These are phyloP conservation scores for Teratosphaeria nubilosa DNA, from an alignment of 2,329 filamentous ascomycete genomes.

Conservation along the genomic window DNA sequence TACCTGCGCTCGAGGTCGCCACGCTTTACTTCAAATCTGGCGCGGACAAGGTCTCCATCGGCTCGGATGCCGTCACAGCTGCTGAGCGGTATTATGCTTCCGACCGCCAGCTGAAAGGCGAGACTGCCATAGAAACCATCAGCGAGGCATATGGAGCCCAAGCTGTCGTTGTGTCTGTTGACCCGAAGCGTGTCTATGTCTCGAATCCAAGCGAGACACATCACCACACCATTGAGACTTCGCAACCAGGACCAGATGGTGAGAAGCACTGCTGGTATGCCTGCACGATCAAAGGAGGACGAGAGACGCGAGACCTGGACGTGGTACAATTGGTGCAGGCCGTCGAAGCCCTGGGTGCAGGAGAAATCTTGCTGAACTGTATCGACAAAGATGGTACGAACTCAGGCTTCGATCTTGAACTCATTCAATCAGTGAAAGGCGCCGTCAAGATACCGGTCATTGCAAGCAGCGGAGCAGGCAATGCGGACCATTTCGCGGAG, in stretches of 20 bases:
- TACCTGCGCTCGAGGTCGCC: conserved; percentile 87
- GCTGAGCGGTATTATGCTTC: conserved; percentile 80
- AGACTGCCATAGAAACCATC: conserved; percentile 91
- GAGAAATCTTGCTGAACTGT: conserved; percentile 92
- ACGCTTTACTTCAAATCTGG: conserved; percentile 96
- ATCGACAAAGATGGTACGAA: conserved; percentile 96
- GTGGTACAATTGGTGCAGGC: conserved; percentile 79
- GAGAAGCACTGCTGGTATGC: conserved; percentile 91
- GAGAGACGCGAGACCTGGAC: conserved; percentile 88
- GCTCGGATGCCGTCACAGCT: conserved; percentile 84
- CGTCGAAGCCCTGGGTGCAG: conserved; percentile 90
- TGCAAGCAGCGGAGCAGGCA: conserved; percentile 83
- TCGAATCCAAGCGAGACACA: conserved; percentile 55
- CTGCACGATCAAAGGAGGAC: conserved; percentile 90
- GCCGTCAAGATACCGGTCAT: conserved; percentile 87
- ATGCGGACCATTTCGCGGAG: conserved; percentile 77
- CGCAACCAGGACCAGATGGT: conserved; percentile 59
- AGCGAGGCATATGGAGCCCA: conserved; percentile 89
- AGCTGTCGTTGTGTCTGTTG: conserved; percentile 90
- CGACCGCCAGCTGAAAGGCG: conserved; percentile 60
- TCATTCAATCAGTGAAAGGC: conserved; percentile 80
- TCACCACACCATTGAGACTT: conserved; percentile 66
- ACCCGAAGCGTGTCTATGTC: conserved; percentile 87
- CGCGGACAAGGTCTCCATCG: conserved; percentile 95
- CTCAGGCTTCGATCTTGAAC: conserved; percentile 85